These are phyloP conservation scores for Coelastrella sp. DNA, from an alignment of 139 green algal species.

Conservation along the genomic window DNA sequence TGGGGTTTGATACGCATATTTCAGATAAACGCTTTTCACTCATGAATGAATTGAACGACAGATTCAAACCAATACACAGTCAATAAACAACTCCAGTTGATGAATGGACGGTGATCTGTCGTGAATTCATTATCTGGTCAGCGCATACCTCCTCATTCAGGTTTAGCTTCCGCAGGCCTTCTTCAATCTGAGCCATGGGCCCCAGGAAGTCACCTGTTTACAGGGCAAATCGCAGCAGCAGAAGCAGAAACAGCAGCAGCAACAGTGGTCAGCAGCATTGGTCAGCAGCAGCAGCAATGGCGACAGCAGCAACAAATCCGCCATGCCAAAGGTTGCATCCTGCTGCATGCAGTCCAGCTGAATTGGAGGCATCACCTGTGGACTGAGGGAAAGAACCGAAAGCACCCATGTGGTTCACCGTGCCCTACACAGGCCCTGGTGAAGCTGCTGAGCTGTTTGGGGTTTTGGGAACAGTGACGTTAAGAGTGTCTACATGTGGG, in stretches of 20 bases:
- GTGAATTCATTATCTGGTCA: too few relatives aligned
- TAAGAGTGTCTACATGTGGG: too few relatives aligned
- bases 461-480: too few relatives aligned
- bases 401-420: too few relatives aligned
- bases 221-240: not conserved
- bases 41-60: too few relatives aligned
- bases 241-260: not conserved
- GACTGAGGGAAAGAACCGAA: not conserved
- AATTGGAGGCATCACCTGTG: not conserved
- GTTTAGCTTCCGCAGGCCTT: slow-evolving; percentile 59
- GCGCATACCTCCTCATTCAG: slow-evolving; percentile 53
- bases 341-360: not conserved
- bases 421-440: too few relatives aligned
- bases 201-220: slow-evolving; percentile 60
- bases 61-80: too few relatives aligned
- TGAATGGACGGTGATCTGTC: too few relatives aligned
- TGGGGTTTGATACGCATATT: too few relatives aligned
- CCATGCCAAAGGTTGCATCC: not conserved
- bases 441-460: too few relatives aligned
- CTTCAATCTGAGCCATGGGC: slow-evolving; percentile 57
- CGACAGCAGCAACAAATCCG: not conserved
- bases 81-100: too few relatives aligned
- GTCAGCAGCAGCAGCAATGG: not conserved
- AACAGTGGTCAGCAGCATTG: not conserved
- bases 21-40: too few relatives aligned